Evolutionary conservation across 495 filamentous ascomycete species (phyloP), one percentile per base, ranked within the genome.

Genomic region (Penicillium pulvis): DNA sequence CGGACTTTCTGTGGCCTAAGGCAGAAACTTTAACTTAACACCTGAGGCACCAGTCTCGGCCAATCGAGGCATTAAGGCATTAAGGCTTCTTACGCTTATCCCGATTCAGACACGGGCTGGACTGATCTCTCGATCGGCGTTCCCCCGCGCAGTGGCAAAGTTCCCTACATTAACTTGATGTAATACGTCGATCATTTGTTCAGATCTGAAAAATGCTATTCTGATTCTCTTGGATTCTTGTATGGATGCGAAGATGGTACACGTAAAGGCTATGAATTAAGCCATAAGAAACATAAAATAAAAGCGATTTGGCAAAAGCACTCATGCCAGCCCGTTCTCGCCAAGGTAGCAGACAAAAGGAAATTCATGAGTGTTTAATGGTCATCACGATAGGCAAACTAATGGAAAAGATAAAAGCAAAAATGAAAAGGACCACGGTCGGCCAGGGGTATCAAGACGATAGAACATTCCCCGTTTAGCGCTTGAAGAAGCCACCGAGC

Each of bases 401-500:
- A 53, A 31, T 19, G 52, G 23, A 12, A 30, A 17, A n/a, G 42
- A 45, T 20, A n/a, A 53, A 30, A 12, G 35, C 14, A 12, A 42
- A 36, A 53, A 50, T 51, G 49, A 30, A 31, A 52, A 42, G 50
- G 57, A 24, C n/a, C 24, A 36, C 26, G 33, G 54, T 26, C 31
- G 16, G 39, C 16, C 28, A 7, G 2, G 31, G 51, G 52, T 45
- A 47, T 46, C 53, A 36, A 30, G 24, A 36, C 24, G 30, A 48
- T 17, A 26, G 6, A 24, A 50, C n/a, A 30, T 8, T 36, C 23
- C 35, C 20, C 46, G 20, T 64, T 60, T 74, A 78, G 64, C 71
- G 75, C 69, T 76, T 75, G 70, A 79, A 79, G 71, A 74, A 79
- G 51, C 64, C 59, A 57, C 71, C 68, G 55, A 80, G 68, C 64